Base-by-base conservation (phyloP, 768 basidiomycete genomes). In the Lactarius tabidus region DNA sequence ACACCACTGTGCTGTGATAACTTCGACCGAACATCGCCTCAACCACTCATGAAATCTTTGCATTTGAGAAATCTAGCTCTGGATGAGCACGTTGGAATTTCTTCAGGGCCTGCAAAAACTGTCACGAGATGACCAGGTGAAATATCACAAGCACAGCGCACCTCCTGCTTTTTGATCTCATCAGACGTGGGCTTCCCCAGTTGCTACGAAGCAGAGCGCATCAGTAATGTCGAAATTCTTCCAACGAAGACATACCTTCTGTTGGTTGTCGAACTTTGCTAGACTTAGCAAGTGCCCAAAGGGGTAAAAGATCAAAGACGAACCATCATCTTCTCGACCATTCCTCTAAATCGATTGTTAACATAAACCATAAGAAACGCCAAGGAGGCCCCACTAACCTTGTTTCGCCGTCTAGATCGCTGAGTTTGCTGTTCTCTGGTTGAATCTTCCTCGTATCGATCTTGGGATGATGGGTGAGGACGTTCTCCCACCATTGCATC, bases 251-350 rank as follows among this genome's bases (percentile, higher is more conserved):
- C 72, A 59, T 72, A 86, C 88, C 79, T 86, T 89, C 72, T 88
- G 88, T 73, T 89, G 88, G 68, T 90, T 89, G 71, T 91, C 89
- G 68, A 89, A 91, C 89, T 90, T 69, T 3, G 55, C 10, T 57
- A 56, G 45, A 28, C 43, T 38, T 18, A 29, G 36, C 8, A 18
- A 26, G 38, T n/a, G 17, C 48, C 45, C 33, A 8, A 57, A 18
- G 57, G 36, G 29, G 39, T 65, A 41, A 35, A 8, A 65, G 67
- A 57, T 64, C 57, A 43, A 39, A 53, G 29, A 76, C 89, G 70
- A 78, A 96, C 96, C 96, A 99, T 98, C 97, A 99, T 99, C 81
- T 99, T 99, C 77, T 99, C 97, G 4, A 99, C 97, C 91, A 99
- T 91, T 2, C 91, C 94, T 69, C 97, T 92, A 71, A 2, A 41